phyloP scores from a whole-genome alignment of 495 filamentous ascomycete species.

The Penicillium riverlandense region DNA sequence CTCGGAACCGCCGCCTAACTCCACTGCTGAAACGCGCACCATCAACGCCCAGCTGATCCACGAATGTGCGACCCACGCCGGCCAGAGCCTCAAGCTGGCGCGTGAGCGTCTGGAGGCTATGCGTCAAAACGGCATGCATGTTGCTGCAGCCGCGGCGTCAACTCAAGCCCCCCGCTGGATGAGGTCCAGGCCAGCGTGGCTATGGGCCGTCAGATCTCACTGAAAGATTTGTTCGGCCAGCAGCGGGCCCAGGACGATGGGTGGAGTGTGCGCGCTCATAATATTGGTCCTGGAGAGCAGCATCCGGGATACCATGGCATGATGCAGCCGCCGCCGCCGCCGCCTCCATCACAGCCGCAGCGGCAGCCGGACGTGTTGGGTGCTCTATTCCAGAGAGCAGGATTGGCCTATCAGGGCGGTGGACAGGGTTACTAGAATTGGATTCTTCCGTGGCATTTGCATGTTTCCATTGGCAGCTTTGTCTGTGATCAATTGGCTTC shows the following conservation, averaged over 20 bases:
- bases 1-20: slow-evolving; percentile 45
- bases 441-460: not conserved
- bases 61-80: slow-evolving; percentile 47
- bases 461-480: not conserved
- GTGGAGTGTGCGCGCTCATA: slow-evolving; percentile 42
- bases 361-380: slow-evolving; percentile 28
- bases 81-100: slow-evolving; percentile 35
- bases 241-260: slow-evolving; percentile 45
- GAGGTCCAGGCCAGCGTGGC: slow-evolving; percentile 31
- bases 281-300: slow-evolving; percentile 16
- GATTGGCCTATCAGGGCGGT: slow-evolving; percentile 25
- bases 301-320: slow-evolving; percentile 9
- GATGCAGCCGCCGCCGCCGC: slow-evolving; percentile 8
- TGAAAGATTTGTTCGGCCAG: slow-evolving; percentile 50
- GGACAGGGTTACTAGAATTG: slow-evolving; percentile 9
- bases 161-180: slow-evolving; percentile 21
- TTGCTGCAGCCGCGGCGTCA: slow-evolving; percentile 25
- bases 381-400: slow-evolving; percentile 37
- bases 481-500: no score
- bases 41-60: slow-evolving; percentile 46
- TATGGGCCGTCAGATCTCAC: slow-evolving; percentile 47
- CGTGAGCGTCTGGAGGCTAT: slow-evolving; percentile 34
- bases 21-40: slow-evolving; percentile 43
- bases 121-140: slow-evolving; percentile 30
- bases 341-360: slow-evolving; percentile 11